Conservation (phyloP, 2,329 filamentous ascomycete species). For the Tricladium varicosporioides region DNA sequence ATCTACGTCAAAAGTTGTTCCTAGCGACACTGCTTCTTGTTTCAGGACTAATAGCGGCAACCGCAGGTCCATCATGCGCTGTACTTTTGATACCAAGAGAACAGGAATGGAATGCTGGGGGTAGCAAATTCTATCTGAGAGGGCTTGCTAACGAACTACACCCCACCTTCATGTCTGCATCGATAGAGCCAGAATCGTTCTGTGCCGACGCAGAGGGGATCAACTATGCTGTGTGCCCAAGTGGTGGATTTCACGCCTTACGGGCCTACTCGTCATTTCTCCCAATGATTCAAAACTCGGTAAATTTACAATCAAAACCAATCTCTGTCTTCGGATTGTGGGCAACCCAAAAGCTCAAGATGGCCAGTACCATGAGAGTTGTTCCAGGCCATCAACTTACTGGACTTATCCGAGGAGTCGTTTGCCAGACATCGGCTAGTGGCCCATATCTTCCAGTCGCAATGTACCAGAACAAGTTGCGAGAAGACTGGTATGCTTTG, state of each 20-base stretch:
- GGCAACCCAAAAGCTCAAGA: not conserved
- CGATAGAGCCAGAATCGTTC: not conserved
- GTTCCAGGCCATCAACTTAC: not conserved
- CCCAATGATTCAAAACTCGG: not conserved
- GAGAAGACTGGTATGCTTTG: not conserved
- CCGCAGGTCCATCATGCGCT: not conserved
- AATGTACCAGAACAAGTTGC: not conserved
- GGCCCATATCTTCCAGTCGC: not conserved
- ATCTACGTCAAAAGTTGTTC: not conserved
- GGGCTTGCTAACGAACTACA: not conserved
- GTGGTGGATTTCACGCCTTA: not conserved
- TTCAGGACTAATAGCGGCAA: not conserved
- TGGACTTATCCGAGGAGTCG: not conserved
- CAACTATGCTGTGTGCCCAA: not conserved
- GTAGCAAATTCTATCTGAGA: not conserved
- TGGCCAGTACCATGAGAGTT: not conserved
- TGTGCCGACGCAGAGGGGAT: not conserved
- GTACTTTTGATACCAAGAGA: not conserved
- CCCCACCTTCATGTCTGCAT: not conserved
- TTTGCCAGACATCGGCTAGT: not conserved
- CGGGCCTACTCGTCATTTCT: not conserved
- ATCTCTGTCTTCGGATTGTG: not conserved
- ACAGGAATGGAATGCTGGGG: not conserved
- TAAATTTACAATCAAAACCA: not conserved
- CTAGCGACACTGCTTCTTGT: not conserved